Evolutionary conservation across 441 rosid genomes (phyloP).

Genomic region (Adansonia gregorii): DNA sequence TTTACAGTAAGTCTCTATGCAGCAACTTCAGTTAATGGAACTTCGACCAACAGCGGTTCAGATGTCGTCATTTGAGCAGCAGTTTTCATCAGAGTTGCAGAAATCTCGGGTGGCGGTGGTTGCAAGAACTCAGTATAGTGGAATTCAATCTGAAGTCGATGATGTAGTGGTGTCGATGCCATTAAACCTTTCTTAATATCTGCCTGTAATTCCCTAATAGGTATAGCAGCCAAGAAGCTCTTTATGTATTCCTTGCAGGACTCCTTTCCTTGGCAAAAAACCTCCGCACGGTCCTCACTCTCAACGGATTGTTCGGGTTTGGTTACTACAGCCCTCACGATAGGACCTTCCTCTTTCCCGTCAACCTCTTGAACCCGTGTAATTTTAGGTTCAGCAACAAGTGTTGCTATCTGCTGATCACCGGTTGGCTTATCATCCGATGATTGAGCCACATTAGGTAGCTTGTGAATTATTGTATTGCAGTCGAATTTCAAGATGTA

Average conservation of each 20-base stretch:
- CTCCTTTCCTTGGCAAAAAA: constrained; percentile 63
- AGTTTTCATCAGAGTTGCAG: neutral
- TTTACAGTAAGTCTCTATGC: constrained; percentile 40
- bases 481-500: constrained; percentile 70
- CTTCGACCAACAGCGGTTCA: constrained; percentile 2
- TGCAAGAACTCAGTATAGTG: constrained; percentile 54
- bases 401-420: constrained; percentile 27
- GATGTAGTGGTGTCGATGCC: constrained; percentile 71
- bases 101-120: constrained; percentile 21
- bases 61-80: constrained; percentile 16
- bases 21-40: constrained; percentile 26
- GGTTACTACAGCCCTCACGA: neutral
- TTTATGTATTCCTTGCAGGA: constrained; percentile 86
- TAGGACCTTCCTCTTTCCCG: neutral
- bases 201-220: constrained; percentile 68
- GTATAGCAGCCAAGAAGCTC: constrained; percentile 90
- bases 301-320: constrained; percentile 22
- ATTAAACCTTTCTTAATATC: constrained; percentile 76
- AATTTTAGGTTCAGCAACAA: constrained; percentile 27
- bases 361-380: constrained; percentile 4
- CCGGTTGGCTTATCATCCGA: constrained; percentile 33
- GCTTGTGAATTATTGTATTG: constrained; percentile 49
- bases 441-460: constrained; percentile 32
- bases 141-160: constrained; percentile 76
- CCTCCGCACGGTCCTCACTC: constrained; percentile 34